Evolutionary conservation across 768 basidiomycete species (phyloP), one percentile per base, ranked within the genome.

Genomic region (Suillus bovinus): DNA sequence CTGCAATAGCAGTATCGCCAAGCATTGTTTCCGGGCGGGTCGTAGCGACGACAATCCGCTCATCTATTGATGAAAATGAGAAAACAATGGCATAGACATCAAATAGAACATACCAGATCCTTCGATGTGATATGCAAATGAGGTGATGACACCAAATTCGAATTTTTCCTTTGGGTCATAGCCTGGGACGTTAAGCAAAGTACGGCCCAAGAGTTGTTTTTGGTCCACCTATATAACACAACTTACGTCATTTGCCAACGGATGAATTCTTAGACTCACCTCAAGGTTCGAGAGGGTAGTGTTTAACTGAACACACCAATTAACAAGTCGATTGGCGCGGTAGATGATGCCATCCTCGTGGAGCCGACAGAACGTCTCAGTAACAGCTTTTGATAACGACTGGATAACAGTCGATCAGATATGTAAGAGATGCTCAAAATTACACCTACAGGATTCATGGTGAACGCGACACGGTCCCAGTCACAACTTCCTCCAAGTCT

Each of bases 21-120:
- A 99, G 83, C 93, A 99, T 96, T 0, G 97, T 98, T 76, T 99
- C 97, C 0, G 96, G 96, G 80, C 97, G 93, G 6, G 96, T 99
- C 1, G 97, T 99, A 1, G 97, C 96, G 42, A 99, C 88, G 59
- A 97, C 81, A 63, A 99, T 89, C 71, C 82, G 89, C 72, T 98
- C 96, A 59, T 96, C 95, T 90, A 61, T 4, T 3, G 24, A 33
- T 24, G 34, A 24, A 33, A 27, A 5, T 64, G 27, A 46, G 27
- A 55, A 33, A 57, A 39, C 10, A 56, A 64, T 0, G 3, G 5
- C 9, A 16, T 7, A 24, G 27, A 27, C 31, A 17, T 36, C 13
- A 3, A 46, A 2, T 10, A 42, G 4, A 49, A 72, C 81, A 53
- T 65, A 89, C 93, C 89, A 29, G 94, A 94, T 56, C 83, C 85